Base-by-base conservation (phyloP, 805 yeast genomes). In the Lachancea sp. region DNA sequence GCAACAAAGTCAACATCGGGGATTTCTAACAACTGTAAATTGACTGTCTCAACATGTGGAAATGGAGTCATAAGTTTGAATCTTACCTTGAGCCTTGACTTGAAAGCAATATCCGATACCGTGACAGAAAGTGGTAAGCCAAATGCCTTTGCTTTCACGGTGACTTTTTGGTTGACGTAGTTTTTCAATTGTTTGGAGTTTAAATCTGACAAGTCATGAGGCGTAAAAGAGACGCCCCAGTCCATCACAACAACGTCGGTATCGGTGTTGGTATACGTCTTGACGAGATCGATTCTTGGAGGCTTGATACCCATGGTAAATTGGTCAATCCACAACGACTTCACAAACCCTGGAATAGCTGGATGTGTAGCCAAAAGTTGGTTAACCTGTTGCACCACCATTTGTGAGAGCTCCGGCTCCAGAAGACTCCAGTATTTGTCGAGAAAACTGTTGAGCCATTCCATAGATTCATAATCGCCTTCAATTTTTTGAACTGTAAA, bases 231-330 rank as follows among this genome's bases (percentile, higher is more conserved):
- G 32, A 83, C 75, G 30, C 80, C 83, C 97, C 97, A 90, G 64
- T 92, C 98, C 96, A 92, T 92, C 39, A 94, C 96, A 8, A 90
- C 94, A 38, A 92, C 82, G 56, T 90, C 96, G 46, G 83, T 83
- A 22, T 78, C 80, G n/a, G 97, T 90, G 47, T 90, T 85, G 36
- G 81, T 84, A 55, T 88, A 76, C 2, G 97, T 85, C 58, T 92
- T 85, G 15, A 90, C 97, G 47, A 72, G 71, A 57, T 92, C 97
- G 45, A 92, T 72, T 61, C 98, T 76, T 24, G 96, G 96, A 8
- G 99, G 96, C 65, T 92, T 92, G 5, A 96, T 81, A 47, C 99
- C 99, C 13, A 83, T 74, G 6, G 97, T 92, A 59, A 92, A 80
- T 44, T 85, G 75, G 60, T 85, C 92, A 39, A 90, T 74, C 86